A percentile compares a stretch with the other conserved stretches of the same genome.
These are phyloP conservation scores for Acacia pycnantha DNA, from an alignment of 331 rosid species.

Conservation along the genomic window DNA sequence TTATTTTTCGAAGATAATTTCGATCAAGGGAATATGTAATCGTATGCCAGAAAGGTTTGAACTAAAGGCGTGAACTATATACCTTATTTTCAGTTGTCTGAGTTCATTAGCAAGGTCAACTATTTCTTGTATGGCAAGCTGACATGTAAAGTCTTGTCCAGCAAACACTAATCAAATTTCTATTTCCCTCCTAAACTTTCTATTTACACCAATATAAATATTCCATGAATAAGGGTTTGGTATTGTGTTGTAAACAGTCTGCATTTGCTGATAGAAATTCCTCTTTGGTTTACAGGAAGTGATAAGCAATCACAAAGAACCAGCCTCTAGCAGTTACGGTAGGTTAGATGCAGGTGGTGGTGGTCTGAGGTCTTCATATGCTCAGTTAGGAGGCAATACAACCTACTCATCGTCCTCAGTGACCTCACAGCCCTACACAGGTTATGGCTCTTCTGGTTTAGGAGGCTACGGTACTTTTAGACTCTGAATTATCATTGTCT, in stretches of 20 bases:
- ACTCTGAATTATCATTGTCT: slow-evolving; percentile 47
- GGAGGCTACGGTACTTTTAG: slow-evolving; percentile 84
- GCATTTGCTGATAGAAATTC: slow-evolving; percentile 28
- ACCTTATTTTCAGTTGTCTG: background rate
- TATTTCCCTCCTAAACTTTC: background rate
- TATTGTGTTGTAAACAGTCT: background rate
- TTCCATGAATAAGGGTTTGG: background rate
- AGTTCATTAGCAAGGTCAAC: background rate
- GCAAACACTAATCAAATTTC: background rate
- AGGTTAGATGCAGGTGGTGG: slow-evolving; percentile 68
- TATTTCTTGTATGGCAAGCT: background rate
- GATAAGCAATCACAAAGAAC: slow-evolving; percentile 65
- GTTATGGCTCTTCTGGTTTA: slow-evolving; percentile 70
- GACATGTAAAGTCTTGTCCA: background rate
- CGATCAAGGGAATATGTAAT: background rate
- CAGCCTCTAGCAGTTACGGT: slow-evolving; percentile 58
- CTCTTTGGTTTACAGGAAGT: slow-evolving; percentile 60
- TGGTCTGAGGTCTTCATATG: slow-evolving; percentile 58
- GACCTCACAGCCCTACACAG: slow-evolving; percentile 61
- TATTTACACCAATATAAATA: background rate
- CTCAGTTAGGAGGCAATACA: slow-evolving; percentile 63
- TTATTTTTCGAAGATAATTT: background rate
- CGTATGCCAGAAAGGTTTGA: background rate
- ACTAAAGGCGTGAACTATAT: background rate
- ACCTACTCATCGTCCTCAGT: slow-evolving; percentile 59